Evolutionary conservation across 108 stramenopile species (phyloP).

Genomic region (Fistulifera pelliculosa): DNA sequence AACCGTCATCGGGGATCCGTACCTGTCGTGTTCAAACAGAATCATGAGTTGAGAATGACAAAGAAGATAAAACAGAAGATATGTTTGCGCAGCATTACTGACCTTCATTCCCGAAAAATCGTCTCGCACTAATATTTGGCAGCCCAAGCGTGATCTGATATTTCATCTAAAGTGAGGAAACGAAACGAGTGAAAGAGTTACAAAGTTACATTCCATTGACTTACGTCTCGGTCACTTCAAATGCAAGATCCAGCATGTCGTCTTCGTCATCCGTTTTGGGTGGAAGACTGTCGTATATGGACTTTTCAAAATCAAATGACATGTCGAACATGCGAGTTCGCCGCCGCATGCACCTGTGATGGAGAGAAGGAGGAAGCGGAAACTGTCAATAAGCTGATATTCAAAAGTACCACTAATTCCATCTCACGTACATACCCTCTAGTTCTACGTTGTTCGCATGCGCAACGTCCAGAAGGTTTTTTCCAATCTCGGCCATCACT

Average conservation of each 20-base stretch:
- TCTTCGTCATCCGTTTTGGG: slow-evolving; percentile 91
- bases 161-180: neutral
- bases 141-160: slow-evolving; percentile 85
- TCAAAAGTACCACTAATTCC: neutral
- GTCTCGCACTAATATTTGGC: slow-evolving; percentile 89
- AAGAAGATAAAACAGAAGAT: neutral
- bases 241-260: slow-evolving; percentile 98
- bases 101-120: slow-evolving; percentile 84
- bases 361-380: slow-evolving; percentile 3
- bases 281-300: slow-evolving; percentile 79
- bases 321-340: slow-evolving; percentile 83
- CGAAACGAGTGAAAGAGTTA: neutral
- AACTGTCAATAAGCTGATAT: neutral
- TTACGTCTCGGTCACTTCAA: slow-evolving; percentile 93
- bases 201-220: slow-evolving; percentile 16
- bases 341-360: slow-evolving; percentile 68
- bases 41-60: neutral
- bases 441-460: slow-evolving; percentile 85
- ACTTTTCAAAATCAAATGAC: slow-evolving; percentile 92
- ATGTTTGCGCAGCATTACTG: neutral
- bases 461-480: slow-evolving; percentile 69
- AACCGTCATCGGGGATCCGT: slow-evolving; percentile 87
- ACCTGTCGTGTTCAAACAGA: slow-evolving; percentile 17
- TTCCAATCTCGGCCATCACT: slow-evolving; percentile 64
- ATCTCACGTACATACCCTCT: slow-evolving; percentile 38